Evolutionary conservation across 2,329 filamentous ascomycete genomes (phyloP).

Genomic region (Exophiala aquamarina): DNA sequence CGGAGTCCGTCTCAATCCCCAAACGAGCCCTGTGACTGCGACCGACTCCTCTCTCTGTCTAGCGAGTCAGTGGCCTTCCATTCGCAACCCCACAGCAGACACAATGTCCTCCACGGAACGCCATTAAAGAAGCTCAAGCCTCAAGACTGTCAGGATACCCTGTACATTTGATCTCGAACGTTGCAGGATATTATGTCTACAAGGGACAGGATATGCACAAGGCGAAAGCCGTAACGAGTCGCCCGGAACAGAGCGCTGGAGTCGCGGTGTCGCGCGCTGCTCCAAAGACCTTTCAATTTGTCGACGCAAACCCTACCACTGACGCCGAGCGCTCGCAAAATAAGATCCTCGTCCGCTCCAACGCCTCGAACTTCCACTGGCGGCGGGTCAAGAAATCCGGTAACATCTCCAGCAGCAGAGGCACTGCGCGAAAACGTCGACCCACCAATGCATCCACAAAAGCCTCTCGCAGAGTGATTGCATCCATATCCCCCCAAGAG

Average conservation of each 20-base stretch:
- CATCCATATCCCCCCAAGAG: constrained; percentile 6
- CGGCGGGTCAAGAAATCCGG: constrained; percentile 23
- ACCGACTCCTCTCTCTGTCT: too few species aligned
- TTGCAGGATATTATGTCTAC: constrained; percentile 19
- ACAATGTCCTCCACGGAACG: too few species aligned
- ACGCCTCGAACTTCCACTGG: constrained; percentile 31
- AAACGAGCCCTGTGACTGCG: too few species aligned
- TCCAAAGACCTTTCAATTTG: constrained; percentile 22
- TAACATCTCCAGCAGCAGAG: not conserved
- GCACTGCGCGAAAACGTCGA: constrained; percentile 6
- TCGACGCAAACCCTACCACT: constrained; percentile 20
- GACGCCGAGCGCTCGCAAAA: constrained; percentile 23
- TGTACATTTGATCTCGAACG: too few species aligned
- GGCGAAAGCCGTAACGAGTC: constrained; percentile 24
- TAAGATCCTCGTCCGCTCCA: constrained; percentile 29
- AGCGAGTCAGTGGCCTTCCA: too few species aligned
- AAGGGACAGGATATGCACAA: constrained; percentile 19
- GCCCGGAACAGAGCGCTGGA: constrained; percentile 17
- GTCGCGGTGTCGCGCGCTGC: constrained; percentile 15
- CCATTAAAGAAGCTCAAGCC: too few species aligned
- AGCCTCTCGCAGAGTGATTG: constrained; percentile 4
- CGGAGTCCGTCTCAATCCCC: too few species aligned
- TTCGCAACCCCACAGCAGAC: too few species aligned
- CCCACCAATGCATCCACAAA: constrained; percentile 6
- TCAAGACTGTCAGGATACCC: too few species aligned